These are phyloP conservation scores for Elongisporangium prolatum DNA, from an alignment of 352 stramenopile species.

Conservation along the genomic window DNA sequence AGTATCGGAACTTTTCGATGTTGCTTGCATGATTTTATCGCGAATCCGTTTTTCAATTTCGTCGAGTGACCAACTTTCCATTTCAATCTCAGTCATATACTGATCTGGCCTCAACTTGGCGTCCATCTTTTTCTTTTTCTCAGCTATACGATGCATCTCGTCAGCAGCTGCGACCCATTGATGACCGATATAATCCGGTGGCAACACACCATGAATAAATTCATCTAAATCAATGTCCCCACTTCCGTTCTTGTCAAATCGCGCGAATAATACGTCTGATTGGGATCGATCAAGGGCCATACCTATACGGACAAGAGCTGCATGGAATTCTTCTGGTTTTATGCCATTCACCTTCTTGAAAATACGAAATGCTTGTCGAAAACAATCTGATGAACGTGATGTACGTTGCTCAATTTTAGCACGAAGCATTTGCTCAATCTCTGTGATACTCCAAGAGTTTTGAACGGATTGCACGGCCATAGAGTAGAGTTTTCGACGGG, in stretches of 20 bases:
- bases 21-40: constrained; percentile 79
- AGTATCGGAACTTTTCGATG: constrained; percentile 71
- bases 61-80: constrained; percentile 71
- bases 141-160: constrained; percentile 58
- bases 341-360: constrained; percentile 86
- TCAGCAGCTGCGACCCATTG: constrained; percentile 78
- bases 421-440: constrained; percentile 78
- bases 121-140: constrained; percentile 44
- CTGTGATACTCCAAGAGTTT: constrained; percentile 61
- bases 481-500: constrained; percentile 35
- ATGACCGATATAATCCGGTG: constrained; percentile 62
- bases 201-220: constrained; percentile 74
- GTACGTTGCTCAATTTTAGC: constrained; percentile 83
- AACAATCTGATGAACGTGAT: constrained; percentile 72
- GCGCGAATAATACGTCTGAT: constrained; percentile 56
- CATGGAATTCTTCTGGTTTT: constrained; percentile 63
- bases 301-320: constrained; percentile 47
- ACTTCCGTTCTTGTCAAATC: constrained; percentile 69
- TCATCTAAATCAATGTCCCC: constrained; percentile 78
- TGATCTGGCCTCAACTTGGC: constrained; percentile 45
- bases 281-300: constrained; percentile 46
- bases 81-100: constrained; percentile 75
- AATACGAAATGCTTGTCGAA: constrained; percentile 73
- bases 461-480: constrained; percentile 71
- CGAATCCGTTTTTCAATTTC: constrained; percentile 74